Evolutionary conservation across 2,329 filamentous ascomycete species (phyloP).

Genomic region (Geosmithia putterillii): DNA sequence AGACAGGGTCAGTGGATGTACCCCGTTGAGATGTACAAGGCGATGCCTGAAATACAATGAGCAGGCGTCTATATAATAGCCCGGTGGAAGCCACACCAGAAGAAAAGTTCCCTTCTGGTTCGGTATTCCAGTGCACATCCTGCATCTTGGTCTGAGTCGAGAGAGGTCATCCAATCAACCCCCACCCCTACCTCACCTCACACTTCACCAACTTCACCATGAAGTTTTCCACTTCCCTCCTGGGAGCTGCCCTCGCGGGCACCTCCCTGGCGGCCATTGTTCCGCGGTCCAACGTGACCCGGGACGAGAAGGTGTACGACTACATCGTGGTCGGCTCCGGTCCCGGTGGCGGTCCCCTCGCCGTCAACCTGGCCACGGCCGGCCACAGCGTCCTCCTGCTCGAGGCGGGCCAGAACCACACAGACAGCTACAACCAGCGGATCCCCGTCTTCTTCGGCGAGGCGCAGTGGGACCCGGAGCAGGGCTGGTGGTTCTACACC

Average conservation of each 20-base stretch:
- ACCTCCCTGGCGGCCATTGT: not conserved
- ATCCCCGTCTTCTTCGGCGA: conserved; percentile 13
- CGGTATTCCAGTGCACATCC: not conserved
- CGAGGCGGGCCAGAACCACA: conserved; percentile 31
- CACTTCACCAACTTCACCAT: not conserved
- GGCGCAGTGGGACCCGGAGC: conserved; percentile 12
- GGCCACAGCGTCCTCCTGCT: conserved; percentile 45
- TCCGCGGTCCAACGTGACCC: not conserved
- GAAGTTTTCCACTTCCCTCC: not conserved
- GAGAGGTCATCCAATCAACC: too few relatives aligned
- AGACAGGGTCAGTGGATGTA: too few relatives aligned
- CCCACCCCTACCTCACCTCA: not conserved
- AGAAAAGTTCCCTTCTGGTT: not conserved
- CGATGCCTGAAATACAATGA: too few relatives aligned
- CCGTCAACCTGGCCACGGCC: conserved; percentile 40
- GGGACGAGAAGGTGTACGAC: conserved; percentile 25
- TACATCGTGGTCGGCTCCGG: conserved; percentile 49
- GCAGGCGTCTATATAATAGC: too few relatives aligned
- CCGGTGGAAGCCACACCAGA: too few relatives aligned
- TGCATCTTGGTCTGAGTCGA: too few relatives aligned
- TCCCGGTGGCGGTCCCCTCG: conserved; percentile 41
- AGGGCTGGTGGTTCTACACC: conserved; percentile 9
- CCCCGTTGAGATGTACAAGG: too few relatives aligned
- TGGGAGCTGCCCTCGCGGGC: not conserved
- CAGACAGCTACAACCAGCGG: conserved; percentile 29